Conservation (phyloP, 306 rosid genomes). For the Echinosophora koreensis region DNA sequence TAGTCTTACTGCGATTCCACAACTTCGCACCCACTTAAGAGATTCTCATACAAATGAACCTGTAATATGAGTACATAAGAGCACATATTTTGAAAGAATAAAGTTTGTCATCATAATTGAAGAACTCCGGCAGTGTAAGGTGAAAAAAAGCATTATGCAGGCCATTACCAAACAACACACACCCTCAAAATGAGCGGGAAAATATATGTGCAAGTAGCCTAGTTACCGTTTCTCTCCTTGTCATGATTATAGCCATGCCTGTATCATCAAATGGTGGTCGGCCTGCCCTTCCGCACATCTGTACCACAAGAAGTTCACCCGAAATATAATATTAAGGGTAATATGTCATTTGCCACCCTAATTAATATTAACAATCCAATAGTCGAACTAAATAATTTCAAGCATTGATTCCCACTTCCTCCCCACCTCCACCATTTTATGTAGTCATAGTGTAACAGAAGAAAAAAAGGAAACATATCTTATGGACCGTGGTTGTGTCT, state of each 20-base stretch:
- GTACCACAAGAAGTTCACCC: slow-evolving; percentile 40
- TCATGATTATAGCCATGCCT: slow-evolving; percentile 97
- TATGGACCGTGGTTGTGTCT: not conserved
- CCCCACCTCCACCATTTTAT: not conserved
- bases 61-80: slow-evolving; percentile 50
- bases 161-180: slow-evolving; percentile 13
- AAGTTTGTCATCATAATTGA: slow-evolving; percentile 34
- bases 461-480: slow-evolving; percentile 24
- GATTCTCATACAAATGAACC: slow-evolving; percentile 97
- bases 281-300: slow-evolving; percentile 99
- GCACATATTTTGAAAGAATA: slow-evolving; percentile 13
- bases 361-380: slow-evolving; percentile 17
- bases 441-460: slow-evolving; percentile 11
- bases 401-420: not conserved
- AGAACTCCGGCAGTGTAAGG: slow-evolving; percentile 8
- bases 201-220: slow-evolving; percentile 29
- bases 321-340: not conserved
- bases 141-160: slow-evolving; percentile 9
- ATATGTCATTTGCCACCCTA: too few species aligned
- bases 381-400: slow-evolving; percentile 6
- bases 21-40: slow-evolving; percentile 90
- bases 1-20: slow-evolving; percentile 94
- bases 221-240: slow-evolving; percentile 91
- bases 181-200: slow-evolving; percentile 7
- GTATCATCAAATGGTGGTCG: slow-evolving; percentile 99